Evolutionary conservation across 2,329 filamentous ascomycete genomes (phyloP), one percentile per base, ranked within the genome.

Genomic region (Thielaviopsis euricoi): DNA sequence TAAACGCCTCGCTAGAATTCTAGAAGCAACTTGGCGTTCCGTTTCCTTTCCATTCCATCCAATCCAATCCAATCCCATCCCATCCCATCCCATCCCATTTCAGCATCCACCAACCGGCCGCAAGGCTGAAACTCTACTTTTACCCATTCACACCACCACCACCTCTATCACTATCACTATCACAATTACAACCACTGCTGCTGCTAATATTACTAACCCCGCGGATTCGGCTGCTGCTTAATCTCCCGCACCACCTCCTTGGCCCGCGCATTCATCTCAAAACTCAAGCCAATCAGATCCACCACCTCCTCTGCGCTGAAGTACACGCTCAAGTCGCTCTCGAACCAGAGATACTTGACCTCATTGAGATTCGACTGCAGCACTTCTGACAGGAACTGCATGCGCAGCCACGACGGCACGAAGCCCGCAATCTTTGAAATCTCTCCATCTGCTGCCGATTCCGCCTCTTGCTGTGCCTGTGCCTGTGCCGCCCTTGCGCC

Each of bases 331-430:
- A 85, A 70, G 66, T 84, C 81, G 67, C 80, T 81, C 62, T 85
- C 81, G 64, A 78, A 74, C 82, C 82, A 85, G 43, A 85, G 67
- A 62, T 73, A 83, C 59, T 73, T 74, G 58, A 85, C 77, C 61
- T 85, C 82, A 61, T 77, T 77, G 56, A 85, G 70, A 64, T 85
- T 83, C 63, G 80, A 83, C 70, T 85, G 81, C 62, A 85, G 70
- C 26, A 85, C 76, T 66, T 85, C 78, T 61, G 77, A 77, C 19
- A 85, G 71, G 63, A 79, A 85, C 67, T 83, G 80, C 60, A 85
- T 73, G 53, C 81, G 75, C 59, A 85, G 71, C 82, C 82, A 85
- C 53, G 74, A 75, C 2, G 74, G 71, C 3, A 80, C 79, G 62
- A 82, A 83, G 64, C 83, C 79, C 2, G 78, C 73, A 37, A 81